These are phyloP conservation scores for Inosperma sp. DNA, from an alignment of 768 basidiomycete genomes.

Conservation along the genomic window DNA sequence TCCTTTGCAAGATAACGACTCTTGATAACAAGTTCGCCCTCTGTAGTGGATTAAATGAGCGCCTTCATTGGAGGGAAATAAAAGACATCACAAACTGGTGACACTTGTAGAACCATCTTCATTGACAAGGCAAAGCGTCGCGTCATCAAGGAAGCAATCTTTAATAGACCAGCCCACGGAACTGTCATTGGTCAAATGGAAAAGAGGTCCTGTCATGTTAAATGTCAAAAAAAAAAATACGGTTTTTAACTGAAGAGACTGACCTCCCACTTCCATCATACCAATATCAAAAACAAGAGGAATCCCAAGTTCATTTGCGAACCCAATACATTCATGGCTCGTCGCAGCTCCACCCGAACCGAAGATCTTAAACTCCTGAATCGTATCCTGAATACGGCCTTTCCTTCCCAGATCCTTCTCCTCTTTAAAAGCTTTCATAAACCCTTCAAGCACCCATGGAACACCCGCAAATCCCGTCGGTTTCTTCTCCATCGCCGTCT, in stretches of 20 bases:
- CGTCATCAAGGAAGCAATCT: constrained; percentile 25
- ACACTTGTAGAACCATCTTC: constrained; percentile 18
- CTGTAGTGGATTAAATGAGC: constrained; percentile 11
- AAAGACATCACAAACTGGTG: constrained; percentile 17
- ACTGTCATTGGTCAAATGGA: constrained; percentile 22
- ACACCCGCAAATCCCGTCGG: constrained; percentile 27
- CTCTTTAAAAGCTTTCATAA: constrained; percentile 22
- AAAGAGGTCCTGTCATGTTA: constrained; percentile 24
- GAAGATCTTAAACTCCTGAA: constrained; percentile 25
- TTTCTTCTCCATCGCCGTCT: constrained; percentile 23
- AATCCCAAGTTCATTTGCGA: constrained; percentile 25
- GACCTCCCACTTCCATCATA: constrained; percentile 35
- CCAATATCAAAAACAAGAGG: constrained; percentile 31
- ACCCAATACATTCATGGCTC: constrained; percentile 25
- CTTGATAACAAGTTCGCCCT: constrained; percentile 31
- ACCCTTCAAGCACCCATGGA: constrained; percentile 32
- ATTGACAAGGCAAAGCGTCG: constrained; percentile 23
- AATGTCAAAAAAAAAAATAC: background rate
- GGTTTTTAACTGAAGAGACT: background rate
- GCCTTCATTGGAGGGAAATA: background rate
- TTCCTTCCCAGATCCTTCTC: constrained; percentile 21
- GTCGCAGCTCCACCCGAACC: constrained; percentile 29
- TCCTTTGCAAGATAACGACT: constrained; percentile 27
- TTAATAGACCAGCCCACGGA: constrained; percentile 22
- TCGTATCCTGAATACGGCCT: constrained; percentile 15